phyloP scores from a whole-genome alignment of 2,329 filamentous ascomycete species.

The Aaosphaeria pasadenensis region DNA sequence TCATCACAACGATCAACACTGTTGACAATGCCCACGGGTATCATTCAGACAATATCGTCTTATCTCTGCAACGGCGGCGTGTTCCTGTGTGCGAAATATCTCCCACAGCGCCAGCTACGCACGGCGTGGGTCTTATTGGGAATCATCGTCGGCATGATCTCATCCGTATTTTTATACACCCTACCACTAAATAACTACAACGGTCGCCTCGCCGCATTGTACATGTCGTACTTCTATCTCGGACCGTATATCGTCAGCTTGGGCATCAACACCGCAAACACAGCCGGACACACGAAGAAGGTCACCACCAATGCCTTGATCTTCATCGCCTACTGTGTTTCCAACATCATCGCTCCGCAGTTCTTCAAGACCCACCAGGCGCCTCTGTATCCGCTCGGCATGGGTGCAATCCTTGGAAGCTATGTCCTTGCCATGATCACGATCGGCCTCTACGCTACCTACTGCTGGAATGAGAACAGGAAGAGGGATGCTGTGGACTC shows the following conservation, averaged over 20 bases:
- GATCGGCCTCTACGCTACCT: constrained; percentile 24
- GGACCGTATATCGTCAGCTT: constrained; percentile 11
- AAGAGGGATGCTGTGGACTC: constrained; percentile 17
- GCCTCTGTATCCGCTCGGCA: constrained; percentile 31
- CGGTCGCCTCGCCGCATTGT: constrained; percentile 26
- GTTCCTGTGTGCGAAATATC: constrained; percentile 27
- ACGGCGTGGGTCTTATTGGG: constrained; percentile 26
- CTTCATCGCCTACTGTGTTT: constrained; percentile 39
- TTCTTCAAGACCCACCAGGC: constrained; percentile 38
- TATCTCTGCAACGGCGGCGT: constrained; percentile 40
- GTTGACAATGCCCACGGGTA: constrained; percentile 24
- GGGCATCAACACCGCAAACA: constrained; percentile 13
- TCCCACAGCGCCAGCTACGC: constrained; percentile 13
- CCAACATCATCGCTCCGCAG: constrained; percentile 41
- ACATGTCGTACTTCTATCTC: constrained; percentile 22
- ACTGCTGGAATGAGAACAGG: constrained; percentile 31
- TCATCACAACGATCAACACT: constrained; percentile 23
- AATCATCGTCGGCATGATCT: constrained; percentile 22
- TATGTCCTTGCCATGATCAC: constrained; percentile 21
- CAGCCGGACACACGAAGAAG: constrained; percentile 37
- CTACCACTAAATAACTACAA: constrained; percentile 21
- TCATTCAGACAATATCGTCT: constrained; percentile 31
- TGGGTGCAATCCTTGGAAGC: constrained; percentile 15
- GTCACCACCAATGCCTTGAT: constrained; percentile 33
- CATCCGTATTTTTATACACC: constrained; percentile 24